Percentiles rank a stretch among this genome's conserved stretches.
Conservation (phyloP, 2,329 filamentous ascomycete genomes). For the Neonectria neomacrospora region DNA sequence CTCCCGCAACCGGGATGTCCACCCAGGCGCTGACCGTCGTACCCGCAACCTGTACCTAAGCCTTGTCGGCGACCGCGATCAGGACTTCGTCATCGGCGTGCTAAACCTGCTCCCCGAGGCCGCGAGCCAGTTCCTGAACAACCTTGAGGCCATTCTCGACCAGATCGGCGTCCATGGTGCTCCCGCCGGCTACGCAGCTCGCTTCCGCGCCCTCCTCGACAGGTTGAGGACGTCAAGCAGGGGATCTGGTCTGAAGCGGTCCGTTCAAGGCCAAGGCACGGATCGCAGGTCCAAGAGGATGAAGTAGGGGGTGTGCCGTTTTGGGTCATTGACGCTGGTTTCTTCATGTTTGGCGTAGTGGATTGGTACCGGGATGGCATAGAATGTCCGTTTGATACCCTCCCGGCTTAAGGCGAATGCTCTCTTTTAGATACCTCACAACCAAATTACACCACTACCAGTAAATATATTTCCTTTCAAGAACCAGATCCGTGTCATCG, state of each 20-base stretch:
- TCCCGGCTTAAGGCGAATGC: slow-evolving; percentile 3
- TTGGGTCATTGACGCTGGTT: neutral
- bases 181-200: slow-evolving; percentile 50
- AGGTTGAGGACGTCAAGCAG: slow-evolving; percentile 46
- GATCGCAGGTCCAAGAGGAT: slow-evolving; percentile 49
- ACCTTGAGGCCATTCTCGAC: slow-evolving; percentile 50
- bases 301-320: slow-evolving; percentile 42
- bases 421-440: slow-evolving; percentile 7
- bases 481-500: neutral
- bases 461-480: neutral
- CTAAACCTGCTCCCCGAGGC: slow-evolving; percentile 57
- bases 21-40: slow-evolving; percentile 40
- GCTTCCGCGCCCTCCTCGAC: slow-evolving; percentile 47
- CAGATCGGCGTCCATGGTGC: slow-evolving; percentile 49
- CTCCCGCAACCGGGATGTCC: slow-evolving; percentile 53
- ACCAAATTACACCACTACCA: neutral
- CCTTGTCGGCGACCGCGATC: slow-evolving; percentile 58
- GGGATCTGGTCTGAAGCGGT: slow-evolving; percentile 48
- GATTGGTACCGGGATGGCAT: neutral
- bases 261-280: slow-evolving; percentile 38
- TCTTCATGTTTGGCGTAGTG: slow-evolving; percentile 1
- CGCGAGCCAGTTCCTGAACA: slow-evolving; percentile 56
- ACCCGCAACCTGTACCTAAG: slow-evolving; percentile 60
- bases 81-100: slow-evolving; percentile 58
- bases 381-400: slow-evolving; percentile 3